A percentile compares a stretch with the other conserved stretches of the same genome.
These are phyloP conservation scores for Pseudonitzschia multiseries DNA, from an alignment of 108 stramenopile genomes.

Conservation along the genomic window DNA sequence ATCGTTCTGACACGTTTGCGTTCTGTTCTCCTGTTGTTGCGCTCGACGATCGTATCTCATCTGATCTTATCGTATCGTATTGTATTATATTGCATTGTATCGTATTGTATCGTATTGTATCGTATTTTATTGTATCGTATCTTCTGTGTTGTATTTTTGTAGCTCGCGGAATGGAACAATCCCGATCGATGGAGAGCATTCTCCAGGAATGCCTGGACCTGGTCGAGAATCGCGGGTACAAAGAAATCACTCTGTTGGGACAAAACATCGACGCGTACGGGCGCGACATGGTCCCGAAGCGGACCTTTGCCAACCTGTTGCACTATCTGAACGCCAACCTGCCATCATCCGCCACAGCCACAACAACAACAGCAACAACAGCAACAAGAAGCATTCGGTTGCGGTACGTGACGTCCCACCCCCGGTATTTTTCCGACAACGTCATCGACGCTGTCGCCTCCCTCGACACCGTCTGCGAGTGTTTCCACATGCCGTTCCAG, in stretches of 20 bases:
- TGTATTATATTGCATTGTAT: too few species aligned
- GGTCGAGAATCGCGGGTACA: conserved; percentile 59
- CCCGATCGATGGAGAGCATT: conserved; percentile 81
- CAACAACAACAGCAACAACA: too few species aligned
- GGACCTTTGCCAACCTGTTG: conserved; percentile 88
- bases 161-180: conserved; percentile 91
- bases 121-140: too few species aligned
- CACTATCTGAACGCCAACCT: conserved; percentile 69
- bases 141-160: too few species aligned
- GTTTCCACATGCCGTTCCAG: conserved; percentile 93
- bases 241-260: conserved; percentile 89
- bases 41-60: too few species aligned
- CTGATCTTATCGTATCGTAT: too few species aligned
- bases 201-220: conserved; percentile 77
- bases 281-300: conserved; percentile 82
- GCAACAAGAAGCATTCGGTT: too few species aligned
- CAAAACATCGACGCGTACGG: conserved; percentile 97
- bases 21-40: too few species aligned
- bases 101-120: too few species aligned
- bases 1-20: neutral
- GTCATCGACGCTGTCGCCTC: conserved; percentile 90
- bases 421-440: conserved; percentile 89
- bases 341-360: too few species aligned
- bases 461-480: conserved; percentile 79
- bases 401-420: conserved; percentile 91